A percentile compares a stretch with the other conserved stretches of the same genome.
Evolutionary conservation across 1,284 basidiomycete genomes (phyloP).

Genomic region (Lentinus polychrous): DNA sequence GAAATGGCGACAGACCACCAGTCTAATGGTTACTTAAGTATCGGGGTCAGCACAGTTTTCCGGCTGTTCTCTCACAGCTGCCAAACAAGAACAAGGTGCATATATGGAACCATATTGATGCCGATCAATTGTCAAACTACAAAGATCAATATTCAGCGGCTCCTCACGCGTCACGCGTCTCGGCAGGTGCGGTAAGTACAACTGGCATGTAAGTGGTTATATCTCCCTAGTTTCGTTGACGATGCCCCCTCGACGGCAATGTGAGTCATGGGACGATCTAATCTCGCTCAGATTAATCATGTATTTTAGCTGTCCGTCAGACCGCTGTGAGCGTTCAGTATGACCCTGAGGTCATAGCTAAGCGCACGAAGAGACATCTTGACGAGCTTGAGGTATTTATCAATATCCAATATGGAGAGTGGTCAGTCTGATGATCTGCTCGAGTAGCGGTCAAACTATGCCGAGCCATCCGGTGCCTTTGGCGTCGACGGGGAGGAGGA

Average conservation of each 20-base stretch:
- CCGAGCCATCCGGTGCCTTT: conserved; percentile 46
- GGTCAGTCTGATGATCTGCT: background rate
- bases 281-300: background rate
- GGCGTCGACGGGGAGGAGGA: conserved; percentile 28
- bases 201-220: no score
- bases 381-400: conserved; percentile 70
- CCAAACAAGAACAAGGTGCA: no score
- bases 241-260: conserved; percentile 1
- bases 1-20: no score
- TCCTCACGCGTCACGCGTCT: no score
- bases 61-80: no score
- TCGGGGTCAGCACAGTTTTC: no score
- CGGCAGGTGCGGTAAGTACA: no score
- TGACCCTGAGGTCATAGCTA: conserved; percentile 60
- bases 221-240: background rate
- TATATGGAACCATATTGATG: no score
- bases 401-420: background rate
- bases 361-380: conserved; percentile 67
- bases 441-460: conserved; percentile 68
- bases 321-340: conserved; percentile 27
- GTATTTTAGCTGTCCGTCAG: conserved; percentile 31
- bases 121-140: no score
- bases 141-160: no score
- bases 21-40: no score
- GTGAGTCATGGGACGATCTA: background rate